Evolutionary conservation across 1,139 yeast genomes (phyloP).

Genomic region (Geotrichum fermentans): DNA sequence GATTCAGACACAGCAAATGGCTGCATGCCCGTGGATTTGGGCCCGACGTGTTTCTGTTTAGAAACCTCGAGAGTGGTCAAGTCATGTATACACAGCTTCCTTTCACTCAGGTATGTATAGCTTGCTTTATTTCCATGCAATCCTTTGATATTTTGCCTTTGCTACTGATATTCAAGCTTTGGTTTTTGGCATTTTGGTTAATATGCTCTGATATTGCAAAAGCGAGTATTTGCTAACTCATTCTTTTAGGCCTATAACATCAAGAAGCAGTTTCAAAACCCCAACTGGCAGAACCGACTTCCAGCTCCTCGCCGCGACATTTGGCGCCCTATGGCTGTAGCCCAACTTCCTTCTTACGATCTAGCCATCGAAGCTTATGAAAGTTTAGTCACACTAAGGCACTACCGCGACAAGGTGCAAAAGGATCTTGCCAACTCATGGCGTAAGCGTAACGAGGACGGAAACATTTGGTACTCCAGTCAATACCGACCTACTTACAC

Average conservation of each 20-base stretch:
- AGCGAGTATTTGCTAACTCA: neutral
- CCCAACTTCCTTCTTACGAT: constrained; percentile 59
- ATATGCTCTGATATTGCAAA: no score
- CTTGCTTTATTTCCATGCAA: neutral
- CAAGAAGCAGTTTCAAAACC: constrained; percentile 59
- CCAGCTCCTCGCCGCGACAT: constrained; percentile 75
- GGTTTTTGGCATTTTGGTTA: no score
- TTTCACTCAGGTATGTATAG: constrained; percentile 38
- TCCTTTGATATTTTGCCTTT: no score
- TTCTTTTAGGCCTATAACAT: constrained; percentile 52
- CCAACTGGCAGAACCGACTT: constrained; percentile 83
- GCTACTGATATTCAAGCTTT: no score
- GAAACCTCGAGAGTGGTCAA: constrained; percentile 85
- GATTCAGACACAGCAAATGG: constrained; percentile 42
- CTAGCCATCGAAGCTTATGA: constrained; percentile 70
- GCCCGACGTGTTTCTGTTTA: constrained; percentile 77
- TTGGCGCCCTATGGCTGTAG: constrained; percentile 90
- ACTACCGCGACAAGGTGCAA: constrained; percentile 59
- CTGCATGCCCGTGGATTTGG: constrained; percentile 54
- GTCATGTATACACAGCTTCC: constrained; percentile 81
- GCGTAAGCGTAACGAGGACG: constrained; percentile 70
- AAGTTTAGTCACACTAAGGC: constrained; percentile 67
- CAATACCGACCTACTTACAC: constrained; percentile 86
- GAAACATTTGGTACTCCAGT: constrained; percentile 75
- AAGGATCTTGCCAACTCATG: constrained; percentile 58